Conservation (phyloP, 345 rosid genomes). For the Punica granatum region DNA sequence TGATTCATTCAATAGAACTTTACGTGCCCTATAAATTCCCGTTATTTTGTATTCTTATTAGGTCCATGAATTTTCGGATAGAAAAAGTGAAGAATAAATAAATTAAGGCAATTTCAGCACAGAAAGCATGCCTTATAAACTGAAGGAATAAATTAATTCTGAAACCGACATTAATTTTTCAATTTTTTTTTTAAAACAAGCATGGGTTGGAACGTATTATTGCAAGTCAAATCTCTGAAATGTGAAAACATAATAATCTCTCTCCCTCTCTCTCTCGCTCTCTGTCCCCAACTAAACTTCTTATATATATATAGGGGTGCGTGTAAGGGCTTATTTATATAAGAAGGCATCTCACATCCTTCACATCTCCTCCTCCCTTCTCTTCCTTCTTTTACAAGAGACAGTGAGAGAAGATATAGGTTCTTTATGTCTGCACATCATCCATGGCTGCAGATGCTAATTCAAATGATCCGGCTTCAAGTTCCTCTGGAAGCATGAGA, state of each 20-base stretch:
- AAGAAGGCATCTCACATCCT: not conserved
- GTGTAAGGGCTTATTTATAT: not conserved
- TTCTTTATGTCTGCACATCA: not conserved
- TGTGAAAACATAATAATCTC: not conserved
- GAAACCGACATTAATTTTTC: not conserved
- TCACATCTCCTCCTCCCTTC: not conserved
- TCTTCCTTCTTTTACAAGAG: not conserved
- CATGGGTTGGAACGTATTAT: not conserved
- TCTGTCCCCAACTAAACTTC: not conserved
- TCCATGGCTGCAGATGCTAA: constrained; percentile 10
- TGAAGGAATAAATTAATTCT: not conserved
- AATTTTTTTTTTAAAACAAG: no score
- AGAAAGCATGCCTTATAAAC: no score
- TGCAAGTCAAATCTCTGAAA: not conserved
- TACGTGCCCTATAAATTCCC: no score
- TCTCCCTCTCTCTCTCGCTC: no score
- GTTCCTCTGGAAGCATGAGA: constrained; percentile 33
- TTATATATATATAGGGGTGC: not conserved
- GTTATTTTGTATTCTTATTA: no score
- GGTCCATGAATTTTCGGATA: no score
- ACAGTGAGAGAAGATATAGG: not conserved
- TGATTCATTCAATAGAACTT: no score
- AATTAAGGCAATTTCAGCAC: no score
- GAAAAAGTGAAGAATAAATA: no score
- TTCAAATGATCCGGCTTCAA: constrained; percentile 6